phyloP scores from a whole-genome alignment of 2,329 filamentous ascomycete species.

The Thelonectria olida region DNA sequence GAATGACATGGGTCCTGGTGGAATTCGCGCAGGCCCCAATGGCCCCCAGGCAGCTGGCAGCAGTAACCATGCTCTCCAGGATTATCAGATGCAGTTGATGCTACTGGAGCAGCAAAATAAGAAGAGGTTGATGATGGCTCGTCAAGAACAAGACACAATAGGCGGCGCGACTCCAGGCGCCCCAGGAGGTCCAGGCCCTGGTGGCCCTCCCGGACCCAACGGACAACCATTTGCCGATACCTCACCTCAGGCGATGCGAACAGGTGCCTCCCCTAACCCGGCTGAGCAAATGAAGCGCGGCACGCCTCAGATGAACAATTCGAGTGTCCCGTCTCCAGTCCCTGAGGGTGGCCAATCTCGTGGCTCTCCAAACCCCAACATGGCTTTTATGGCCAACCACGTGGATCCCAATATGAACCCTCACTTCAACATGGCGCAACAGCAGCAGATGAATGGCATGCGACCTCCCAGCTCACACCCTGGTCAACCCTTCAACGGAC shows the following conservation, averaged over 20 bases:
- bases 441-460: constrained; percentile 71
- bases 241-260: constrained; percentile 74
- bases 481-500: constrained; percentile 62
- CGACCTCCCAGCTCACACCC: constrained; percentile 76
- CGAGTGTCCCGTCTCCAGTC: constrained; percentile 75
- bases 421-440: constrained; percentile 66
- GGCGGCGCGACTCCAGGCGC: constrained; percentile 59
- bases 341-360: constrained; percentile 74
- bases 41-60: constrained; percentile 52
- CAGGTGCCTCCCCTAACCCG: constrained; percentile 79
- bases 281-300: constrained; percentile 82
- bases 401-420: constrained; percentile 70
- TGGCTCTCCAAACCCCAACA: constrained; percentile 69
- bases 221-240: constrained; percentile 73
- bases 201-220: constrained; percentile 64
- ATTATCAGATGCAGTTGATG: constrained; percentile 91
- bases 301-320: constrained; percentile 76
- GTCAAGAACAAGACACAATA: constrained; percentile 70
- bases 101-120: constrained; percentile 86
- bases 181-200: constrained; percentile 63
- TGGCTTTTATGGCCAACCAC: constrained; percentile 70
- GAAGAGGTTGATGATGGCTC: constrained; percentile 82
- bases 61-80: constrained; percentile 79
- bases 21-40: constrained; percentile 65
- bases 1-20: constrained; percentile 65